Base-by-base conservation (phyloP, 2,329 filamentous ascomycete genomes). In the Alternaria infectoria region DNA sequence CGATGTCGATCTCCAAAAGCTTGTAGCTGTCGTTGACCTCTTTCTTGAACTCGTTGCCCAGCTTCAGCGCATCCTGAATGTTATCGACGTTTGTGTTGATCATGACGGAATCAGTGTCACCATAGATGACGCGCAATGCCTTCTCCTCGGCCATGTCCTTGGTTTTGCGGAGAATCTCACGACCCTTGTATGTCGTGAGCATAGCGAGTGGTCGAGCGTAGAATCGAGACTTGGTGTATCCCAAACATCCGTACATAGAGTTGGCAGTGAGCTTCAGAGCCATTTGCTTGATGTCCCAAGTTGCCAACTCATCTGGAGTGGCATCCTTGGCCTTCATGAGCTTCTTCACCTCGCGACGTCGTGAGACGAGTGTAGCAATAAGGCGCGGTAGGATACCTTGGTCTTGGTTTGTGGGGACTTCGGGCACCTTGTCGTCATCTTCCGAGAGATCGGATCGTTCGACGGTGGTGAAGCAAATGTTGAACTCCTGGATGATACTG, bases 21-120 rank as follows among this genome's bases (percentile, higher is more conserved):
- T 87, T 91, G 81, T 99, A 99, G 66, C 91, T 90, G 72, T 97
- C 93, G 77, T 99, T 99, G 81, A 99, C 96, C 23, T 93, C 89
- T 73, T 89, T 91, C 83, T 97, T 98, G 86, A 99, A 98, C 67
- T 98, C 93, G 47, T 93, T 90, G 61, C 96, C 96, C 55, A 99
- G 91, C 76, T 92, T 94, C 72, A 97, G 84, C 2, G 96, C 96
- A 74, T 97, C 93, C 30, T 92, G 89, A 28, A 98, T 91, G 69
- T 92, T 97, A 81, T 97, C 93, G 59, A 96, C 93, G 76, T 98
- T 98, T 67, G 96, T 97, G 77, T 99, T 99, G 84, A 99, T 98
- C 96, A 99, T 99, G 82, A 99, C 96, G 9, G 96, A 99, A 81
- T 99, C 96, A 12, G 96, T 99, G 81, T 99, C 96, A 83, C 96